Evolutionary conservation across 2,329 filamentous ascomycete species (phyloP), one percentile per base, ranked within the genome.

Genomic region (Mollisiaceae sp.): DNA sequence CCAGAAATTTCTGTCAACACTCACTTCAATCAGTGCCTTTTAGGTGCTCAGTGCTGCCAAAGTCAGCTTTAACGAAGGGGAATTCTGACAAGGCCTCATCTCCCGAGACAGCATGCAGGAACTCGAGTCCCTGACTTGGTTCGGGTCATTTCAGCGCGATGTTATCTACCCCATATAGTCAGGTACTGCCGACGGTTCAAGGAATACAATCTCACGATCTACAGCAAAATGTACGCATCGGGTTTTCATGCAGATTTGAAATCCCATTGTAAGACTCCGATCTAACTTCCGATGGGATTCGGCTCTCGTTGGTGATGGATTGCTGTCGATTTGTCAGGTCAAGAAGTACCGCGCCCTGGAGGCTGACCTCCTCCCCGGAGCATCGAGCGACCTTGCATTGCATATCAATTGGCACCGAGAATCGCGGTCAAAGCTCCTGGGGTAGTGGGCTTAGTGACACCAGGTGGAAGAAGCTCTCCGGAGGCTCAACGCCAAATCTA

Each of bases 401-500:
- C 60, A 45, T 62, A 36, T 55, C 8, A 38, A 62, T 56, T 35
- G 56, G 38, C 36, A 45, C 39, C 22, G 6, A 36, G 38, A 62
- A 41, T 47, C n/a, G 11, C 18, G 5, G 3, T 22, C 15, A 22
- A 36, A 14, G 14, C 14, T 8, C 54, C 45, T 55, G 59, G 43
- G 59, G 45, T 55, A 35, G 35, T 32, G 14, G 24, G 43, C 45
- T 32, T 55, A 35, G 35, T 32, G 14, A 14, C 8, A 32, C 27
- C 27, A 32, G 27, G 27, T 32, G 27, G 27, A 32, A 32, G 27
- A 32, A 32, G 27, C 22, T 35, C 27, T 55, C 15, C 24, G 22
- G 62, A 59, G 62, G 55, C 62, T 59, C 56, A 64, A 59, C 55
- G 56, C 43, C 41, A 38, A 50, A 14, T 20, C 32, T 18, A 52